These are phyloP conservation scores for Trichoderma koningii DNA, from an alignment of 2,329 filamentous ascomycete species.

Conservation along the genomic window DNA sequence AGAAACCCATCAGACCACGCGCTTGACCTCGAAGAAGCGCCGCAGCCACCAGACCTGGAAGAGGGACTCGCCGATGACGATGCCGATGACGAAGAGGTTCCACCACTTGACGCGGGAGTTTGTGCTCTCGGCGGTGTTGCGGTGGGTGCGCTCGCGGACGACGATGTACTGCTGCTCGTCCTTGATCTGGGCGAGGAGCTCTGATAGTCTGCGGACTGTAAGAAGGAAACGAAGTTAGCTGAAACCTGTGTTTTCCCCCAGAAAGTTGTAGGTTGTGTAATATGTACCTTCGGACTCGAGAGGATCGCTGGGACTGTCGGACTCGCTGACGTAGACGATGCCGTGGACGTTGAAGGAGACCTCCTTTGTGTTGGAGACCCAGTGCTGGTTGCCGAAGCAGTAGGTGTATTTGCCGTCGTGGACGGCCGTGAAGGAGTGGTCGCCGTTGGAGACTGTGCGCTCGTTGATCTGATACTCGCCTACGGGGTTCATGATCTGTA, in stretches of 20 bases:
- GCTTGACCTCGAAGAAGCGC: slow-evolving; percentile 90
- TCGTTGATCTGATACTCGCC: slow-evolving; percentile 78
- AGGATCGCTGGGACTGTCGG: slow-evolving; percentile 80
- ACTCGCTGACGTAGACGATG: slow-evolving; percentile 93
- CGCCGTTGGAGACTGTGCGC: slow-evolving; percentile 81
- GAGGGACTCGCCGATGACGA: slow-evolving; percentile 86
- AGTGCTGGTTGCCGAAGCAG: slow-evolving; percentile 99
- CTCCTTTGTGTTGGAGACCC: slow-evolving; percentile 94
- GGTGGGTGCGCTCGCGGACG: slow-evolving; percentile 89
- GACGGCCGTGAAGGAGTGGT: slow-evolving; percentile 85
- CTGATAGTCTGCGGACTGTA: slow-evolving; percentile 77
- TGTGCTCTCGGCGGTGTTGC: slow-evolving; percentile 98
- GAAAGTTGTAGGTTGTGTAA: too few relatives aligned
- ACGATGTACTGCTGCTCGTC: slow-evolving; percentile 98
- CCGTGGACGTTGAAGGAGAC: slow-evolving; percentile 99
- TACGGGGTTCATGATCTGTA: slow-evolving; percentile 74
- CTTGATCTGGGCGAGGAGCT: slow-evolving; percentile 88
- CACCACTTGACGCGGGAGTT: slow-evolving; percentile 99
- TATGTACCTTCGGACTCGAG: slow-evolving; percentile 81
- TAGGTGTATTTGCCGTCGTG: slow-evolving; percentile 89
- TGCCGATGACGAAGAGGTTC: slow-evolving; percentile 92
- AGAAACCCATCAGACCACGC: slow-evolving; percentile 56
- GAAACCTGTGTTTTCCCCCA: too few relatives aligned
- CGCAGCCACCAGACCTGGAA: slow-evolving; percentile 99
- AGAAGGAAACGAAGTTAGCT: neutral